Percentiles rank a stretch among this genome's conserved stretches.
Evolutionary conservation across 1,139 yeast genomes (phyloP).

Genomic region (Blastobotrys malaysiensis): DNA sequence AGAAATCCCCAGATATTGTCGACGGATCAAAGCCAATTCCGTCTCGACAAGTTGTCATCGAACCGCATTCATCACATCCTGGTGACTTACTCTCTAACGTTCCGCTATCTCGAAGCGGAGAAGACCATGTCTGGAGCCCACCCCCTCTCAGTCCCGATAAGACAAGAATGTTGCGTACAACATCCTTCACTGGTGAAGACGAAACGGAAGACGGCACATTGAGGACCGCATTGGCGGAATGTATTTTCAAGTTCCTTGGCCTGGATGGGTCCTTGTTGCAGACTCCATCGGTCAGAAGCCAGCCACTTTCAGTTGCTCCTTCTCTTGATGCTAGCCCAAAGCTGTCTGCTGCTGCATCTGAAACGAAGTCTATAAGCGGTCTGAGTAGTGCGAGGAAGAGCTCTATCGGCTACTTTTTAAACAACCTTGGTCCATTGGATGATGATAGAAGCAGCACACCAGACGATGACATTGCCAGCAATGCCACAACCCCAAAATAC

Average conservation of each 20-base stretch:
- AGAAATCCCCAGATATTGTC: constrained; percentile 12
- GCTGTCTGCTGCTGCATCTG: constrained; percentile 14
- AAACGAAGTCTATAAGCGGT: not conserved
- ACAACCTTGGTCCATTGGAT: constrained; percentile 14
- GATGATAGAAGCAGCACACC: constrained; percentile 9
- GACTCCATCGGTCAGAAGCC: constrained; percentile 4
- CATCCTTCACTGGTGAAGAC: constrained; percentile 54
- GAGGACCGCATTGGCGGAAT: constrained; percentile 67
- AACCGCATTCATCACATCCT: constrained; percentile 59
- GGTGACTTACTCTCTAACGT: constrained; percentile 83
- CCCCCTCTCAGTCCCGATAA: constrained; percentile 10
- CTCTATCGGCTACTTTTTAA: constrained; percentile 15
- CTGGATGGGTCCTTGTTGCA: constrained; percentile 40
- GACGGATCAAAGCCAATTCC: constrained; percentile 12
- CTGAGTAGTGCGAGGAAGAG: constrained; percentile 6
- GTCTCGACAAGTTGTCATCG: constrained; percentile 63
- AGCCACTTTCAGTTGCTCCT: constrained; percentile 8
- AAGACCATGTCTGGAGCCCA: constrained; percentile 8
- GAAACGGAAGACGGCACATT: constrained; percentile 74
- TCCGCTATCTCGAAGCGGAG: constrained; percentile 56
- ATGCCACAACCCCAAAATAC: constrained; percentile 21
- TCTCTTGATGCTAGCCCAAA: constrained; percentile 26
- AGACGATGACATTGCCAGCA: constrained; percentile 11
- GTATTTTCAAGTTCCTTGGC: constrained; percentile 68
- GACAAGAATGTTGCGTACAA: constrained; percentile 10